Conservation (phyloP, 73 alveolate genomes). For the Paramecium caudatum region DNA sequence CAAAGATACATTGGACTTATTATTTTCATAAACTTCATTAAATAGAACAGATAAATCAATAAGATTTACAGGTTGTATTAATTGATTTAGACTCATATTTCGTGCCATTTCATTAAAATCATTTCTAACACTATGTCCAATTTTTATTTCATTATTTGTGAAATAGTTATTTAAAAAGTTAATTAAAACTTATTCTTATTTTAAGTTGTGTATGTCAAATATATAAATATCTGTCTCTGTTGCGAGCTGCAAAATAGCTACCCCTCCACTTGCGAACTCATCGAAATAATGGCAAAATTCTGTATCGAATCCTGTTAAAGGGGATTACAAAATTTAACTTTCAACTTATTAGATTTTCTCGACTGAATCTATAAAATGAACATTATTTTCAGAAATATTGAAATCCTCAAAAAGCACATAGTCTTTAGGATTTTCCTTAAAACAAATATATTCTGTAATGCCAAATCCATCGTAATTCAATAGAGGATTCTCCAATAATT, state of each 20-base stretch:
- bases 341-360: not conserved
- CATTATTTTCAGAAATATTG: not conserved
- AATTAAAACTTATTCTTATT: not conserved
- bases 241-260: slow-evolving; percentile 21
- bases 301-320: slow-evolving; percentile 38
- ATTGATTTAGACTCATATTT: not conserved
- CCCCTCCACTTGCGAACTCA: slow-evolving; percentile 47
- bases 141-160: not conserved
- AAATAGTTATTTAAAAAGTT: not conserved
- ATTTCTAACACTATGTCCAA: slow-evolving; percentile 59
- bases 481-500: not conserved
- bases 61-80: not conserved
- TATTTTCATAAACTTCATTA: slow-evolving; percentile 4
- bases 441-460: slow-evolving; percentile 35
- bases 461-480: slow-evolving; percentile 48
- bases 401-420: not conserved
- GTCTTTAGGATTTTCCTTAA: not conserved
- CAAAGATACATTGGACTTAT: slow-evolving; percentile 10
- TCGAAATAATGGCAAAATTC: slow-evolving; percentile 63
- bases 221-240: slow-evolving; percentile 34
- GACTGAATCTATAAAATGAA: not conserved
- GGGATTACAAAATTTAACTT: not conserved
- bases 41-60: not conserved
- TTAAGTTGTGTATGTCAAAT: not conserved
- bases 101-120: slow-evolving; percentile 13